Evolutionary conservation across 441 rosid species (phyloP), one percentile per base, ranked within the genome.

Genomic region (California macrophylla): DNA sequence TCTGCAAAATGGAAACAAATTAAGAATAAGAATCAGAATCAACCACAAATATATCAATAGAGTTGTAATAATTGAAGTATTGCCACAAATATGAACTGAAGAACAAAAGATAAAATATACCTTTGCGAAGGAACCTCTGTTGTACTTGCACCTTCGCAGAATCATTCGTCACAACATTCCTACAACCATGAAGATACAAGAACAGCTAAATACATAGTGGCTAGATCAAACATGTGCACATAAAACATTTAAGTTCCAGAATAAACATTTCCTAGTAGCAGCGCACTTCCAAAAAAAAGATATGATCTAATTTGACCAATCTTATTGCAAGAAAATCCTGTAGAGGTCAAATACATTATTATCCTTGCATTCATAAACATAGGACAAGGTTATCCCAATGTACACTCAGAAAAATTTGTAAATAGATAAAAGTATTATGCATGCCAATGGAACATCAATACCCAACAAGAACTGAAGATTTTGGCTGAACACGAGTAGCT

Each of bases 101-200:
- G 64, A 32, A 26, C 66, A 8, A 26, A 67, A 24, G 67, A 74
- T 16, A 23, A 18, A 47, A 64, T 4, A 61, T 3, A 91, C 98
- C 93, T 88, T 78, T 77, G 32, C 73, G 78, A 40, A 64, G 72
- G 28, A 79, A 67, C 82, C 87, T 87, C 80, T 82, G 88, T 75
- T 81, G 93, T 56, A 93, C 83, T 40, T 78, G 80, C 70, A 82
- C 82, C 75, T 81, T 82, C 32, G 56, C 70, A 34, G 84, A 71
- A 72, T 83, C 91, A 30, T 85, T 84, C 71, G 54, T 61, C 15
- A 76, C 60, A 52, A 91, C 71, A 79, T 76, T 84, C 97, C 96
- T 93, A 82, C 58, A 72, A 75, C 66, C 69, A 71, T 62, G 67
- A 40, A 8, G 52, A 71, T 69, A 34, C 1, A 3, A 28, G 6